These are phyloP conservation scores for Stenogyne calaminthoides DNA, from an alignment of 305 asterid genomes.

Conservation along the genomic window DNA sequence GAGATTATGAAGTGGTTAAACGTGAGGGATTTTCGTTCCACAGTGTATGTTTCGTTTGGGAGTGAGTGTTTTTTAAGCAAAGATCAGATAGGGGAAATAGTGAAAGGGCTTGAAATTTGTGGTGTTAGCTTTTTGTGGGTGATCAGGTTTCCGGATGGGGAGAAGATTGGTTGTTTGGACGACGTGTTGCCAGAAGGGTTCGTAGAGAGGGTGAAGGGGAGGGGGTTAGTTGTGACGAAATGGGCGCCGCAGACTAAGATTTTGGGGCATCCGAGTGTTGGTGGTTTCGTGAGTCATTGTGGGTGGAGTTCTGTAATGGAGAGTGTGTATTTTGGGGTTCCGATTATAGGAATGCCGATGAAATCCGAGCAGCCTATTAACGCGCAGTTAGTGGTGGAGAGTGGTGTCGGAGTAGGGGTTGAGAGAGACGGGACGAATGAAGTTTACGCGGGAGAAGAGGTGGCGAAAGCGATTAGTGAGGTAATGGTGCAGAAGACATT, in stretches of 20 bases:
- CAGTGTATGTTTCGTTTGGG: conserved; percentile 42
- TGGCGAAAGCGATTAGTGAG: conserved; percentile 38
- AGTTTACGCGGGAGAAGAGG: conserved; percentile 31
- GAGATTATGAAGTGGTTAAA: conserved; percentile 34
- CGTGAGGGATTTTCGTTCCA: conserved; percentile 22
- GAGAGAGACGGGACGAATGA: conserved; percentile 37
- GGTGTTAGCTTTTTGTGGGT: conserved; percentile 37
- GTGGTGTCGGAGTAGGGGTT: conserved; percentile 46
- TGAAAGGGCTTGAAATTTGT: conserved; percentile 35
- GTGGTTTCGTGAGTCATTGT: conserved; percentile 25
- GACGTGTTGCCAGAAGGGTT: conserved; percentile 38
- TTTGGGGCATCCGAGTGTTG: conserved; percentile 10
- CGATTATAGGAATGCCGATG: conserved; percentile 19
- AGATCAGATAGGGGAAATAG: conserved; percentile 34
- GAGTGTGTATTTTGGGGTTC: conserved; percentile 18
- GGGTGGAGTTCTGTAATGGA: conserved; percentile 26
- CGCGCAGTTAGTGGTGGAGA: conserved; percentile 43
- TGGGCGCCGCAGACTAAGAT: conserved; percentile 23
- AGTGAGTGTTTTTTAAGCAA: conserved; percentile 37
- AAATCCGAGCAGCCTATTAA: conserved; percentile 42
- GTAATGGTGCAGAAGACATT: conserved; percentile 33
- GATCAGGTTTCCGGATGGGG: conserved; percentile 16
- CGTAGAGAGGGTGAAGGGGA: conserved; percentile 21
- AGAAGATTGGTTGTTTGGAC: not conserved
- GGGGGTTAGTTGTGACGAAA: conserved; percentile 6